These are phyloP conservation scores for Phragmites australis DNA, from an alignment of 176 grass and related monocot species.

Conservation along the genomic window DNA sequence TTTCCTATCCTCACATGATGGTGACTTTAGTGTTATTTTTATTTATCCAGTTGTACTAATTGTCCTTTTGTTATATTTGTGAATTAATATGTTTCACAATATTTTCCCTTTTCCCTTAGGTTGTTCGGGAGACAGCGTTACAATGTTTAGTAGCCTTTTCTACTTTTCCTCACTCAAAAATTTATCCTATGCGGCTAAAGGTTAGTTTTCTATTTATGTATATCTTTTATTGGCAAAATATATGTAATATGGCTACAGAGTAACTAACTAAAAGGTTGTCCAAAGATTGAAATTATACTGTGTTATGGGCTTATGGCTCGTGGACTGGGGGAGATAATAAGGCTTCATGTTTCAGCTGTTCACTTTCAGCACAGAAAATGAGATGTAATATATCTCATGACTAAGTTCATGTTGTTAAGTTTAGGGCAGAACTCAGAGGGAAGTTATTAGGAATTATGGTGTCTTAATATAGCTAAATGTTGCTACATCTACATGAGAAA, in stretches of 20 bases:
- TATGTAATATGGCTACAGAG: neutral
- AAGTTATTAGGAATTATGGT: neutral
- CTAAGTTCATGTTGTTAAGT: conserved; percentile 25
- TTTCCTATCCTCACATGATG: conserved; percentile 88
- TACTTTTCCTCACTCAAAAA: conserved; percentile 78
- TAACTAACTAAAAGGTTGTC: conserved; percentile 17
- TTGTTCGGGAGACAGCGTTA: conserved; percentile 90
- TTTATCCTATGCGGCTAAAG: conserved; percentile 76
- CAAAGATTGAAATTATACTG: neutral
- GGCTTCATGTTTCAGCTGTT: conserved; percentile 8
- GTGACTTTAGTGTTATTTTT: conserved; percentile 45
- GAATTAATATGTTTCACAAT: conserved; percentile 33
- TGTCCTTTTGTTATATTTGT: conserved; percentile 27
- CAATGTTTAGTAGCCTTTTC: conserved; percentile 88
- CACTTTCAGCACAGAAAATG: neutral
- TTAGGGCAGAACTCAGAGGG: neutral
- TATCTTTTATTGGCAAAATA: conserved; percentile 24
- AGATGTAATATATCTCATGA: conserved; percentile 19
- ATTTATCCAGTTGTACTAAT: conserved; percentile 10
- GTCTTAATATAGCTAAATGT: neutral
- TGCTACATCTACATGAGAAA: conserved; percentile 12
- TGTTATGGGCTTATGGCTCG: neutral
- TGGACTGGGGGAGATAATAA: neutral
- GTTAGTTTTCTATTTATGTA: conserved; percentile 47
- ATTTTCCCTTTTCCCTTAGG: conserved; percentile 47